Evolutionary conservation across 495 filamentous ascomycete genomes (phyloP), one percentile per base, ranked within the genome.

Genomic region (Tuber microsphaerosporum): DNA sequence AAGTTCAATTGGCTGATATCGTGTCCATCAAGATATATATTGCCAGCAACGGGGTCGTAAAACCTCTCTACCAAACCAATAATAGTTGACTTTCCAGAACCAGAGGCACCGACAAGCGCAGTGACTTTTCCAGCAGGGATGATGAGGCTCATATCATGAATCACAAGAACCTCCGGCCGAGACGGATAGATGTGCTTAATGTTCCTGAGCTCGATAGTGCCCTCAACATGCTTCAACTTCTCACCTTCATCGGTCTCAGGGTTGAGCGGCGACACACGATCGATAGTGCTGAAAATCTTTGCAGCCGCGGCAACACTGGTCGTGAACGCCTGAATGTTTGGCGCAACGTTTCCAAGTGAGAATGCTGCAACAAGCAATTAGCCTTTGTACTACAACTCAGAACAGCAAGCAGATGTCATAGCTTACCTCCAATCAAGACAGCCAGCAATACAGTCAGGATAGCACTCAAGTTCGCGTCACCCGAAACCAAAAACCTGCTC

Each of bases 171-270:
- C 78, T 97, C 93, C 0, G 94, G 92, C 46, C 95, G 88, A 2
- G 93, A 97, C 10, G 95, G 95, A 79, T 99, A 99, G 79, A 97
- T 92, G 79, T 97, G 94, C 84, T 92, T 94, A 82, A 99, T 86
- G 76, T 92, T 86, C 78, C 90, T 87, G n/a, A 99, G 86, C 79
- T 95, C 92, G 74, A 99, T 90, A 10, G 88, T 90, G 42, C 94
- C 95, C 48, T 91, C 86, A 9, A 96, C 87, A 41, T 89, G 82
- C 4, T 93, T 89, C 12, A 94, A 88, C 73, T 87, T 93, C 68
- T 85, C 83, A 34, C 95, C 94, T 20, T 86, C 87, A 0, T 92
- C 89, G 4, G 88, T 88, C 37, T 88, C 90, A 1, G 95, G 92
- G 83, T 99, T 91, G 68, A 97, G 85, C 1, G 94, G 94, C 1